Base-by-base conservation (phyloP, 2,329 filamentous ascomycete species). In the Cordyceps militaris region DNA sequence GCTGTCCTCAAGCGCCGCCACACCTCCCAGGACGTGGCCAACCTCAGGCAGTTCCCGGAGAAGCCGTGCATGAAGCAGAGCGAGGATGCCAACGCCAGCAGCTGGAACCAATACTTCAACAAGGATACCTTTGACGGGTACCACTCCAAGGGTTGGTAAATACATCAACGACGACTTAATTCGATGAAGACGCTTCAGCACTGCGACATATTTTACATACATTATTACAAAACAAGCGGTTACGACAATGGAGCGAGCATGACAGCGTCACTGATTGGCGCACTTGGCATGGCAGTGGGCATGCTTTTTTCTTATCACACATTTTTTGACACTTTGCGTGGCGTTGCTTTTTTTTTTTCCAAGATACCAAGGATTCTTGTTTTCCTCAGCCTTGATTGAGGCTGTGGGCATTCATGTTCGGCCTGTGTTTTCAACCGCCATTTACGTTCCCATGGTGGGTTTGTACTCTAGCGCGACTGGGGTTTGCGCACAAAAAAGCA, bases 1-100 rank as follows among this genome's bases (percentile, higher is more conserved):
- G 91, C 92, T 1, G 89, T 93, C 56, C 80, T 96, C 59, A 95
- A 96, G 78, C 85, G 93, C 61, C 82, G 91, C 60, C 91, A 97
- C 70, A 96, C 92, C 8, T 89, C 93, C 2, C 89, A 93, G 63
- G 92, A 97, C 68, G 85, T 97, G 62, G 88, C 89, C 61, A 95
- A 95, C 71, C 79, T 97, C 44, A 88, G 87, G 74, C 85, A 94
- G 70, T 90, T 88, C 66, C 89, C 90, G 5, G 86, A 89, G 63
- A 81, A 79, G 67, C 73, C 78, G 3, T 82, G 78, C 71, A 82
- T 82, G 73, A 78, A 81, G 73, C 78, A 78, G 69, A 76, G 79
- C 58, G 83, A 75, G 74, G 87, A 75, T 66, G 78, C 80, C 61
- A 87, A 88, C 66, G 83, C 86, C 66, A 84, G 80, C 66, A 91